Evolutionary conservation across 371 early-diverging fungal genomes (phyloP).

Genomic region (Syncephalis fuscata): DNA sequence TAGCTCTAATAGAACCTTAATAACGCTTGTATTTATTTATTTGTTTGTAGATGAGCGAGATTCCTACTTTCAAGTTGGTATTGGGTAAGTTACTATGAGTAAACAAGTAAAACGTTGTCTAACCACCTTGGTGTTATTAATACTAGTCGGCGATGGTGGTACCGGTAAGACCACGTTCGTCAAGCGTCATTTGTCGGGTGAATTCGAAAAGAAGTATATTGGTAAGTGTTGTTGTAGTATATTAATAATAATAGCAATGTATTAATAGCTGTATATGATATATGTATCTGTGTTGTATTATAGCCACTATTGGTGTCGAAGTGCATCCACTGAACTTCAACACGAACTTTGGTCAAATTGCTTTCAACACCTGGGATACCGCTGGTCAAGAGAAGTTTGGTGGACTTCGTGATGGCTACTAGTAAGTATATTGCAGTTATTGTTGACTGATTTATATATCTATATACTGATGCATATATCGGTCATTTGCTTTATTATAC

Average conservation of each 20-base stretch:
- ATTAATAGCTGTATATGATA: neutral
- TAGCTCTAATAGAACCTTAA: too few relatives aligned
- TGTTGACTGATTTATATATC: too few relatives aligned
- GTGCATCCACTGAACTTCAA: constrained; percentile 95
- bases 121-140: constrained; percentile 3
- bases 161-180: constrained; percentile 99
- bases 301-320: constrained; percentile 99
- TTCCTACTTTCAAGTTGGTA: constrained; percentile 73
- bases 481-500: neutral
- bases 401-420: constrained; percentile 99
- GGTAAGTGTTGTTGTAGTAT: constrained; percentile 65
- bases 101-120: constrained; percentile 1
- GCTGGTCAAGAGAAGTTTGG: constrained; percentile 99
- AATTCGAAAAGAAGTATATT: constrained; percentile 99
- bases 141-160: constrained; percentile 97
- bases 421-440: too few relatives aligned
- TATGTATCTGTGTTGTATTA: constrained; percentile 3
- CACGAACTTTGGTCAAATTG: constrained; percentile 92
- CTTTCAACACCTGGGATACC: constrained; percentile 99
- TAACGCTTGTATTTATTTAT: too few relatives aligned
- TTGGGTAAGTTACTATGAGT: constrained; percentile 29
- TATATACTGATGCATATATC: too few relatives aligned
- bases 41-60: too few relatives aligned
- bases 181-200: constrained; percentile 99
- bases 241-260: neutral